phyloP scores from a whole-genome alignment of 2,329 filamentous ascomycete species.

The Orbilia ellipsospora region DNA sequence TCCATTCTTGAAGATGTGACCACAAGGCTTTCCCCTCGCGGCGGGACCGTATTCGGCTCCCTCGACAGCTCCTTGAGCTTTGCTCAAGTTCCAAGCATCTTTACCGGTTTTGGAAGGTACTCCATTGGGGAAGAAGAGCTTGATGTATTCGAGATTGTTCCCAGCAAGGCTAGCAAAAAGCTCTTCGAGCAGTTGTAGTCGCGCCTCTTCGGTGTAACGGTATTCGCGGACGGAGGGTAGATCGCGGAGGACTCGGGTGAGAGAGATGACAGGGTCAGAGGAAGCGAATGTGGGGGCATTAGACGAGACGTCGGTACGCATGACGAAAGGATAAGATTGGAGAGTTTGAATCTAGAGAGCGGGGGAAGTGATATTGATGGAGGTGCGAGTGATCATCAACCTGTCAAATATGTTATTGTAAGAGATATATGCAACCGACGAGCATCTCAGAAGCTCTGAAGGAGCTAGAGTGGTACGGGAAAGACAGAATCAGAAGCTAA shows the following conservation, averaged over 20 bases:
- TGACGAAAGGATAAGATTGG: constrained; percentile 21
- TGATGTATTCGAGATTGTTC: constrained; percentile 77
- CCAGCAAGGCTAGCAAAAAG: constrained; percentile 90
- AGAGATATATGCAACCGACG: constrained; percentile 8
- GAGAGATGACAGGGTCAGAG: constrained; percentile 63
- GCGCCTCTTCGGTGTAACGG: constrained; percentile 78
- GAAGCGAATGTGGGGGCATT: constrained; percentile 51
- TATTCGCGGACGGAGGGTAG: constrained; percentile 79
- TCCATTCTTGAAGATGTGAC: constrained; percentile 94
- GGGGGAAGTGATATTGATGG: neutral
- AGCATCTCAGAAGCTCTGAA: constrained; percentile 32
- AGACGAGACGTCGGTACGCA: constrained; percentile 48
- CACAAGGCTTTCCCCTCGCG: constrained; percentile 91
- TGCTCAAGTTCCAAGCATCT: constrained; percentile 76
- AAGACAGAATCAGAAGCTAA: constrained; percentile 9
- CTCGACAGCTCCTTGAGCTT: constrained; percentile 90
- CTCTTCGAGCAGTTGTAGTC: constrained; percentile 76
- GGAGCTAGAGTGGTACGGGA: neutral
- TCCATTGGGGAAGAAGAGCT: constrained; percentile 83
- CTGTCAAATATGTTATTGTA: constrained; percentile 10
- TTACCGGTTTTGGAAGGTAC: constrained; percentile 69
- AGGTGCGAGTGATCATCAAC: constrained; percentile 7
- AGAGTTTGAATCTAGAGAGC: neutral
- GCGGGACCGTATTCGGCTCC: constrained; percentile 94
- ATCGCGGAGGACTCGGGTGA: constrained; percentile 70